phyloP scores from a whole-genome alignment of 192 early-diverging fungal genomes.

The Backusella tarrabulga region DNA sequence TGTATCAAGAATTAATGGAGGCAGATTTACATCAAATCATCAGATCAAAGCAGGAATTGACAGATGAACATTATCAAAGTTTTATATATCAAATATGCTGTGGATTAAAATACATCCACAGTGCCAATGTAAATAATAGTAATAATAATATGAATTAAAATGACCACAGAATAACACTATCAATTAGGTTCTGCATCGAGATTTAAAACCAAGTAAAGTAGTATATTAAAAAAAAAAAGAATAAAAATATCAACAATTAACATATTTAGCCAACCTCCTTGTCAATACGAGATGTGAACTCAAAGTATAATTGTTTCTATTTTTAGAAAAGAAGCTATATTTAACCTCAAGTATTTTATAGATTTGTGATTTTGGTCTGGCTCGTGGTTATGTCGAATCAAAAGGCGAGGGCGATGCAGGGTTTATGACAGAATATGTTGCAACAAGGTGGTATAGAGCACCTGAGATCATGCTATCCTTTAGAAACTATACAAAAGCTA shows the following conservation, averaged over 20 bases:
- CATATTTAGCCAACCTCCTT: constrained; percentile 63
- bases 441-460: constrained; percentile 98
- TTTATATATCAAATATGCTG: constrained; percentile 89
- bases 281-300: constrained; percentile 92
- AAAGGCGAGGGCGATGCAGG: constrained; percentile 78
- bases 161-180: background rate
- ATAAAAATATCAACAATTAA: background rate
- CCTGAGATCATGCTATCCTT: constrained; percentile 95
- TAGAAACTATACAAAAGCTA: constrained; percentile 90
- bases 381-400: constrained; percentile 74
- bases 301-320: constrained; percentile 52
- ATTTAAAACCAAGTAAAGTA: constrained; percentile 77
- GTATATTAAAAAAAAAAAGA: too few species aligned
- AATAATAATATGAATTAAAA: background rate
- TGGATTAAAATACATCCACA: constrained; percentile 92
- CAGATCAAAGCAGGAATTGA: constrained; percentile 71
- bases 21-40: constrained; percentile 48
- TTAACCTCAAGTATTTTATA: constrained; percentile 40
- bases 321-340: background rate
- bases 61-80: constrained; percentile 89
- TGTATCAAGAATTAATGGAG: constrained; percentile 81
- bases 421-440: constrained; percentile 99
- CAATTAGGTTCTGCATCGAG: constrained; percentile 73
- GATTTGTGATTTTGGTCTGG: constrained; percentile 95
- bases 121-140: constrained; percentile 54